Evolutionary conservation across 164 flowering plant genomes (phyloP), one percentile per base, ranked within the genome.

Genomic region (Amborella trichopoda): DNA sequence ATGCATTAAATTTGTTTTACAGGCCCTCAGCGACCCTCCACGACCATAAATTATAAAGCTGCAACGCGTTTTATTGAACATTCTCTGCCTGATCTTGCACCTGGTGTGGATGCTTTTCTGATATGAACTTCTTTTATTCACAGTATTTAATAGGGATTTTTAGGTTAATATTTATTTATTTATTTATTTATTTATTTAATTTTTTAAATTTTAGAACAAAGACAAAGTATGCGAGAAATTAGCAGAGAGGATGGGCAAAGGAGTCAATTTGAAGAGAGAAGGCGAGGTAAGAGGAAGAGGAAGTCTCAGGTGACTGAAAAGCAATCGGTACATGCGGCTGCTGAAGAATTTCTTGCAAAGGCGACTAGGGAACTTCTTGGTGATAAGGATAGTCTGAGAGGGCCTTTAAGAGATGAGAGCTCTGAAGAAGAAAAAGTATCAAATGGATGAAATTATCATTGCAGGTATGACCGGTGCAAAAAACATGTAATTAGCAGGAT

Each of bases 41-140:
- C 91, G 25, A 73, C 68, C 32, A 63, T 91, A 36, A 91, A 91
- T 58, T 46, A 58, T 52, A 73, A 67, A 58, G 99, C 95, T 11
- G 99, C 99, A 23, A 72, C 88, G 18, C 88, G 99, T 40, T 84
- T 91, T 52, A 87, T 91, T 32, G 94, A 80, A 65, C 96, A 88
- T 68, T 82, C 96, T 19, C 66, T 91, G 59, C 95, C 99, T 45
- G 88, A 84, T 67, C 91, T 91, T 23, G 73, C 95, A 11, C 48
- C 70, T 30, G 99, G 99, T 87, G 56, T n/a, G n/a, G n/a, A n/a
- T n/a, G n/a, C n/a, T n/a, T n/a, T n/a, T n/a, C n/a, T n/a, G n/a
- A n/a, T n/a, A n/a, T n/a, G n/a, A n/a, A n/a, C n/a, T 55, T 38
- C 41, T 38, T 22, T 16, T 38, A 14, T 14, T 38, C 41, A 16